A percentile compares a stretch with the other conserved stretches of the same genome.
Conservation (phyloP, 2,329 filamentous ascomycete species). For the Fragosphaeria purpurea region DNA sequence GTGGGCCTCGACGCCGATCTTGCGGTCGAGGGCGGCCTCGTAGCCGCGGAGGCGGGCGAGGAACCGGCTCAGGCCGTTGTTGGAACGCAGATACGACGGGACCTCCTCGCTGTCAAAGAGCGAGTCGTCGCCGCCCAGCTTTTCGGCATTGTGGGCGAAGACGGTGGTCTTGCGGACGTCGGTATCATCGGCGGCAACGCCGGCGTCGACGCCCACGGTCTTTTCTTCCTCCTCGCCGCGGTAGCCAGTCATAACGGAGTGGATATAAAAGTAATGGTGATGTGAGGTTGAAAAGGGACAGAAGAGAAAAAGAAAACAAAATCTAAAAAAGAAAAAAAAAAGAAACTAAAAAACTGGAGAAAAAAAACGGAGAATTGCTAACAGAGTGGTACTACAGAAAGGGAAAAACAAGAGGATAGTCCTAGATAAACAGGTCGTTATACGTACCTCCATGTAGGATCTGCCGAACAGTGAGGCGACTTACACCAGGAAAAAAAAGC, state of each 20-base stretch:
- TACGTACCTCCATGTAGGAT: no score
- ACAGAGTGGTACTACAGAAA: no score
- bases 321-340: neutral
- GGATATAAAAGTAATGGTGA: no score
- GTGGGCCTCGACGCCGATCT: slow-evolving; percentile 38
- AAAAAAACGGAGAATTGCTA: neutral
- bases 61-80: slow-evolving; percentile 16
- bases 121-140: neutral
- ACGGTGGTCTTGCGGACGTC: no score
- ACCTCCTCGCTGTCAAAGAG: slow-evolving; percentile 1
- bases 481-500: neutral
- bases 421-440: no score
- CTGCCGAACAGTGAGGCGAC: no score
- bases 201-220: slow-evolving; percentile 8
- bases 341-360: neutral
- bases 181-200: neutral
- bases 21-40: slow-evolving; percentile 33
- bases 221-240: slow-evolving; percentile 11
- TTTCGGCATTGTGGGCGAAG: neutral
- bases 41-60: slow-evolving; percentile 28
- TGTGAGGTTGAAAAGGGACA: no score
- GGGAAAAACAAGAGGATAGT: no score
- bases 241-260: slow-evolving; percentile 4
- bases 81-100: slow-evolving; percentile 8
- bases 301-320: neutral